Percentiles rank a stretch among this genome's conserved stretches.
These are phyloP conservation scores for Iris macrosiphon DNA, from an alignment of 106 monocot species.

Conservation along the genomic window DNA sequence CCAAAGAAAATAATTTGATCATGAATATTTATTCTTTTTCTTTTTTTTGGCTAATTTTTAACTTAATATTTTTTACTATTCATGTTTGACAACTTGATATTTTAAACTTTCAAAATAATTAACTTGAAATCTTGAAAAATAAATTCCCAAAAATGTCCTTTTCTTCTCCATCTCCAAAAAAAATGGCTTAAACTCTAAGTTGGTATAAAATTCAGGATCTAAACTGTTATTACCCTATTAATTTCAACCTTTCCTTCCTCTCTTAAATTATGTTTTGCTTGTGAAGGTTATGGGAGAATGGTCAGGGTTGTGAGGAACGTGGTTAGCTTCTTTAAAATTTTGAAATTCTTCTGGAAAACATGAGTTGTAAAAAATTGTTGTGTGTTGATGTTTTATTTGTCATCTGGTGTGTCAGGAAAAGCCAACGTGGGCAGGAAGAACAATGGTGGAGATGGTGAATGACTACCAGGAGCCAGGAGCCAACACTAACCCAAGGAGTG, in stretches of 20 bases:
- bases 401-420: slow-evolving; percentile 1
- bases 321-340: not conserved
- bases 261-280: not conserved
- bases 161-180: not conserved
- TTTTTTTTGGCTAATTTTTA: too few species aligned
- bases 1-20: too few species aligned
- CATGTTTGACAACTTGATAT: too few species aligned
- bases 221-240: too few species aligned
- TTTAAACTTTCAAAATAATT: too few species aligned
- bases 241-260: not conserved
- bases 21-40: too few species aligned
- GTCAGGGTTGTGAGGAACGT: slow-evolving; percentile 3
- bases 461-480: slow-evolving; percentile 30
- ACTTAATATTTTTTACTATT: too few species aligned
- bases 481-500: slow-evolving; percentile 22
- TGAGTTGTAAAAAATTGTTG: not conserved
- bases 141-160: not conserved
- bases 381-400: not conserved
- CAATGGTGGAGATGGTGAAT: slow-evolving; percentile 9
- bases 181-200: too few species aligned
- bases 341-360: not conserved
- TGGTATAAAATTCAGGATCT: too few species aligned
- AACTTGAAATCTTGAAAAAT: too few species aligned
- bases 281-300: slow-evolving; percentile 3
- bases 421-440: not conserved